Conservation (phyloP, 805 yeast genomes). For the Wickerhamomyces tratensis region DNA sequence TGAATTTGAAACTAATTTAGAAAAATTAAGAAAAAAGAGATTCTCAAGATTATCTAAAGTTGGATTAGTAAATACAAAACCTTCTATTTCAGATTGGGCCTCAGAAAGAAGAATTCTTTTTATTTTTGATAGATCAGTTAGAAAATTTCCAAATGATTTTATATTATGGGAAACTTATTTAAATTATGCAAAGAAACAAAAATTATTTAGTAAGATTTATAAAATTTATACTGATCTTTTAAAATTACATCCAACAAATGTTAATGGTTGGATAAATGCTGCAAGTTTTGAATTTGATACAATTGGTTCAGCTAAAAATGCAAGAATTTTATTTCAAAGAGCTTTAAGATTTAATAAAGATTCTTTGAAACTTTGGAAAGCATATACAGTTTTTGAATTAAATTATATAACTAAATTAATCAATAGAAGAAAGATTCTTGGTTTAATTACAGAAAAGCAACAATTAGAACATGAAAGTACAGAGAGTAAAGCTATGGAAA, state of each 20-base stretch:
- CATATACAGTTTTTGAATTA: constrained; percentile 82
- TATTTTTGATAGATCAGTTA: constrained; percentile 75
- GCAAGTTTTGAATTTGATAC: constrained; percentile 89
- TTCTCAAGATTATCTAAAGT: constrained; percentile 48
- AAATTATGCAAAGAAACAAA: constrained; percentile 53
- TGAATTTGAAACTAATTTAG: constrained; percentile 73
- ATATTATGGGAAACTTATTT: constrained; percentile 74
- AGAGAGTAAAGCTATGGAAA: constrained; percentile 19
- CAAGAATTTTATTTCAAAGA: constrained; percentile 77
- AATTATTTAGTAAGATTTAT: constrained; percentile 64
- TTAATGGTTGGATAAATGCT: constrained; percentile 89
- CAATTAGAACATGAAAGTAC: constrained; percentile 39
- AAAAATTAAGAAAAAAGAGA: constrained; percentile 66
- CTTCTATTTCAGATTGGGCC: constrained; percentile 79
- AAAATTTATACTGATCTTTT: constrained; percentile 69
- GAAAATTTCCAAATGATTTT: constrained; percentile 69
- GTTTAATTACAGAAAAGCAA: constrained; percentile 64
- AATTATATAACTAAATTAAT: constrained; percentile 76
- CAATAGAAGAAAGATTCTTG: constrained; percentile 75
- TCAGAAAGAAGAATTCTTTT: constrained; percentile 73
- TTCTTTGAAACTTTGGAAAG: constrained; percentile 64
- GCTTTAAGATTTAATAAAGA: constrained; percentile 80
- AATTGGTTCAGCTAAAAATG: constrained; percentile 81
- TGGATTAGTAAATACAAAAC: constrained; percentile 45
- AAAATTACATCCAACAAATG: constrained; percentile 83